phyloP scores from a whole-genome alignment of 2,329 filamentous ascomycete genomes.

The Cryphonectria carpinicola region DNA sequence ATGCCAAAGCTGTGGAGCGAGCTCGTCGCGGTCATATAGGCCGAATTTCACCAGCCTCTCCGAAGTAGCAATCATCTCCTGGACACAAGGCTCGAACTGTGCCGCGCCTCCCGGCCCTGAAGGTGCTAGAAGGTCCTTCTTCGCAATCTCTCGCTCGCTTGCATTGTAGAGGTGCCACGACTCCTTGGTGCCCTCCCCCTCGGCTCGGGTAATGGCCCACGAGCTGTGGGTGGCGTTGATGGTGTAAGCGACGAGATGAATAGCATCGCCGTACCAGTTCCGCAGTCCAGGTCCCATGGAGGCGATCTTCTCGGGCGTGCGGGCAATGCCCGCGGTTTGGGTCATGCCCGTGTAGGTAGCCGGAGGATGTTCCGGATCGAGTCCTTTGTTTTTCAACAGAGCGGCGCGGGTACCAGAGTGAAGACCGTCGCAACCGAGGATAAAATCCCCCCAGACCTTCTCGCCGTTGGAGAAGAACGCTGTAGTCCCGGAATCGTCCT shows the following conservation, averaged over 20 bases:
- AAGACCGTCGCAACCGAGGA: not conserved
- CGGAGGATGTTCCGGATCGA: not conserved
- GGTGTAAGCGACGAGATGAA: not conserved
- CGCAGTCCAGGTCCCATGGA: not conserved
- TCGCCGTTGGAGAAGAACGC: not conserved
- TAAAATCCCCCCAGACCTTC: not conserved
- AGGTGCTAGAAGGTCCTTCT: not conserved
- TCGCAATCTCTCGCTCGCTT: not conserved
- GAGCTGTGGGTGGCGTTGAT: not conserved
- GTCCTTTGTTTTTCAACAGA: not conserved
- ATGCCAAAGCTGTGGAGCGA: not conserved
- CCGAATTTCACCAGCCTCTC: not conserved
- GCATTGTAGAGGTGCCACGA: no score
- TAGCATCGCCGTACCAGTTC: slow-evolving; percentile 3
- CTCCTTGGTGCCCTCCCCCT: not conserved
- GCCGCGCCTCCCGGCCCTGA: not conserved
- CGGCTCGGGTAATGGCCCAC: not conserved
- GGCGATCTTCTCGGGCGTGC: not conserved
- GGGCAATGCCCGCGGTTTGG: not conserved
- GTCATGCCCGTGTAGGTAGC: not conserved
- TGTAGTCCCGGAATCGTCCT: not conserved
- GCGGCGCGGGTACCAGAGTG: not conserved
- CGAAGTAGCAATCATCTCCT: not conserved
- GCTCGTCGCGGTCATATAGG: slow-evolving; percentile 1
- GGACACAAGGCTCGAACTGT: not conserved